A percentile compares a stretch with the other conserved stretches of the same genome.
These are phyloP conservation scores for Albizia julibrissin DNA, from an alignment of 306 rosid genomes.

Conservation along the genomic window DNA sequence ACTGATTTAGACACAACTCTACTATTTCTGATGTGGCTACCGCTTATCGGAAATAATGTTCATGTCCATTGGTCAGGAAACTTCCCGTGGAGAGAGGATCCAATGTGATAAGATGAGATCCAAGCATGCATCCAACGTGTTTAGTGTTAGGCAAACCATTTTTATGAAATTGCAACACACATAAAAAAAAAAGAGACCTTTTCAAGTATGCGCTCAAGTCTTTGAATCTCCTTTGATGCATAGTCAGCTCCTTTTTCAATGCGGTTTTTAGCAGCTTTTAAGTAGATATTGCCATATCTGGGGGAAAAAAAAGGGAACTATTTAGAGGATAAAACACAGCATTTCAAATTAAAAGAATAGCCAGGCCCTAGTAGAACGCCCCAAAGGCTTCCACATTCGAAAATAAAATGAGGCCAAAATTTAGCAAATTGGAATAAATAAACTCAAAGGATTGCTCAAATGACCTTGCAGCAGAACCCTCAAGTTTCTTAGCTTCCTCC, in stretches of 20 bases:
- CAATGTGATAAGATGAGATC: slow-evolving; percentile 4
- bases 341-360: slow-evolving; percentile 7
- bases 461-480: slow-evolving; percentile 76
- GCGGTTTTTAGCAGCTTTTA: slow-evolving; percentile 67
- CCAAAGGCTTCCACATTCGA: background rate
- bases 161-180: background rate
- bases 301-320: slow-evolving; percentile 19
- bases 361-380: background rate
- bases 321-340: slow-evolving; percentile 10
- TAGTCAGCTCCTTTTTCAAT: slow-evolving; percentile 78
- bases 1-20: background rate
- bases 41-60: background rate
- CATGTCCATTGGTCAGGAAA: background rate
- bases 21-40: background rate
- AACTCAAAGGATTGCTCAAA: slow-evolving; percentile 18
- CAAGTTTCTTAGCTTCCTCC: slow-evolving; percentile 76
- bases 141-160: background rate
- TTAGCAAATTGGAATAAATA: slow-evolving; percentile 17
- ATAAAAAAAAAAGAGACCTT: slow-evolving; percentile 42
- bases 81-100: background rate
- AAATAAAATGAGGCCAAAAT: slow-evolving; percentile 11
- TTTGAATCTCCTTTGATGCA: slow-evolving; percentile 72
- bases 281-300: slow-evolving; percentile 74
- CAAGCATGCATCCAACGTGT: background rate
- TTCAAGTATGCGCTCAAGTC: slow-evolving; percentile 75